Evolutionary conservation across 768 basidiomycete species (phyloP).

Genomic region (Boletus huronensis): DNA sequence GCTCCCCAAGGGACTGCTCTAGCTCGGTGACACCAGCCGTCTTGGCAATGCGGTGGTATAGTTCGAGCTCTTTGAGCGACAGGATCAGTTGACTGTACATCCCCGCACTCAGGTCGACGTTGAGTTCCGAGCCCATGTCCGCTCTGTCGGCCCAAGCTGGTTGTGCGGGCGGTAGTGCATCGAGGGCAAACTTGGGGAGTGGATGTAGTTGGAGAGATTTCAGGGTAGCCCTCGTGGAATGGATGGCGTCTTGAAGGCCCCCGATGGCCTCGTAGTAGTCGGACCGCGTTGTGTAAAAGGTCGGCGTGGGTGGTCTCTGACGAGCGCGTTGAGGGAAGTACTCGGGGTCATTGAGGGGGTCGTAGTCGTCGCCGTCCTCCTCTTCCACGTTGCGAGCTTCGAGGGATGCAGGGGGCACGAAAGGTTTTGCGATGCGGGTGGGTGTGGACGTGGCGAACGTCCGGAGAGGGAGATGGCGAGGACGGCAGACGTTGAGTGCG

Average conservation of each 20-base stretch:
- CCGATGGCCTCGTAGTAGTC: conserved; percentile 70
- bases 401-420: conserved; percentile 29
- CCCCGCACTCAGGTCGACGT: conserved; percentile 58
- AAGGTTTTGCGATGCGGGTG: conserved; percentile 4
- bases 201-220: conserved; percentile 69
- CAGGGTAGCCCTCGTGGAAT: conserved; percentile 55
- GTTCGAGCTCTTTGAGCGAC: conserved; percentile 64
- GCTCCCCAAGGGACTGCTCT: conserved; percentile 54
- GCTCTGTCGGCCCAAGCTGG: conserved; percentile 67
- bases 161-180: conserved; percentile 52
- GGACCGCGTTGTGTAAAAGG: conserved; percentile 81
- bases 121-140: conserved; percentile 57
- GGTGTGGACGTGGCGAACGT: conserved; percentile 9
- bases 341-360: conserved; percentile 4
- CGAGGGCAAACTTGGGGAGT: conserved; percentile 66
- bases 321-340: conserved; percentile 4
- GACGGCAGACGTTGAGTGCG: background rate
- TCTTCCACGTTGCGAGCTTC: conserved; percentile 8
- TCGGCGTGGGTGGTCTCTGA: conserved; percentile 57
- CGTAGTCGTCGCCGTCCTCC: background rate
- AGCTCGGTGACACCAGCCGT: conserved; percentile 40
- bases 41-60: conserved; percentile 40
- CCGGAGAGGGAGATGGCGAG: conserved; percentile 1
- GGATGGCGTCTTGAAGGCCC: conserved; percentile 61
- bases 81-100: conserved; percentile 64